phyloP scores from a whole-genome alignment of 202 grass and related monocot species.

The Alloteropsis angusta region DNA sequence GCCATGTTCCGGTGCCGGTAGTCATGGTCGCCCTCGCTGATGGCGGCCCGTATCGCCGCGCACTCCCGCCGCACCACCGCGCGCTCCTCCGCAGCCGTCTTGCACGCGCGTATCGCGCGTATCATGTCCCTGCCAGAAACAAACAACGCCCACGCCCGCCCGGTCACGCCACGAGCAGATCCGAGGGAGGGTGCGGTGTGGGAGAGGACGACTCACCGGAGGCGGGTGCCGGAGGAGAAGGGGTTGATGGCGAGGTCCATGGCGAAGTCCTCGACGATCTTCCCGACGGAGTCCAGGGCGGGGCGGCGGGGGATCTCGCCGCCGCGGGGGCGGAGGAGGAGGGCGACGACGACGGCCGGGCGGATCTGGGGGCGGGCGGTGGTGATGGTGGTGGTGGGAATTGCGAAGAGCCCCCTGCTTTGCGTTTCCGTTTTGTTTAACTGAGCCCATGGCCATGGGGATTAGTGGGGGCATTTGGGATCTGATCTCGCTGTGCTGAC shows the following conservation, averaged over 20 bases:
- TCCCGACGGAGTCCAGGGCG: slow-evolving; percentile 27
- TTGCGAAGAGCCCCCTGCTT: slow-evolving; percentile 38
- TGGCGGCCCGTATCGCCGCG: slow-evolving; percentile 89
- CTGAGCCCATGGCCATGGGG: slow-evolving; percentile 8
- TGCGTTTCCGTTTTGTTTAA: slow-evolving; percentile 17
- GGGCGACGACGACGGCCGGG: slow-evolving; percentile 37
- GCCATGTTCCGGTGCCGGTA: slow-evolving; percentile 95
- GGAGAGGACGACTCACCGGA: slow-evolving; percentile 49
- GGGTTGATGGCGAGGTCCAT: slow-evolving; percentile 83
- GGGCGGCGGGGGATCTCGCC: slow-evolving; percentile 23
- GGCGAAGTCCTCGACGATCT: slow-evolving; percentile 39
- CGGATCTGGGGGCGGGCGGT: slow-evolving; percentile 44
- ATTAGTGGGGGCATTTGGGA: slow-evolving; percentile 23
- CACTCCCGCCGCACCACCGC: slow-evolving; percentile 97
- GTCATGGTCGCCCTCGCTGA: slow-evolving; percentile 87
- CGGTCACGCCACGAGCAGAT: neutral
- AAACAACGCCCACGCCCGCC: neutral
- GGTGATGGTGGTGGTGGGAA: slow-evolving; percentile 24
- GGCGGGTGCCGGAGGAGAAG: slow-evolving; percentile 94
- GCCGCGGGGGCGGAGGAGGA: neutral
- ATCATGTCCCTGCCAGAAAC: slow-evolving; percentile 78
- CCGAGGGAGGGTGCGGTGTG: neutral
- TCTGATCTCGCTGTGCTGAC: slow-evolving; percentile 7
- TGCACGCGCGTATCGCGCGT: slow-evolving; percentile 87
- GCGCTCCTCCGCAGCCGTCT: slow-evolving; percentile 98